Base-by-base conservation (phyloP, 441 rosid genomes). In the Gossypium gossypioides region DNA sequence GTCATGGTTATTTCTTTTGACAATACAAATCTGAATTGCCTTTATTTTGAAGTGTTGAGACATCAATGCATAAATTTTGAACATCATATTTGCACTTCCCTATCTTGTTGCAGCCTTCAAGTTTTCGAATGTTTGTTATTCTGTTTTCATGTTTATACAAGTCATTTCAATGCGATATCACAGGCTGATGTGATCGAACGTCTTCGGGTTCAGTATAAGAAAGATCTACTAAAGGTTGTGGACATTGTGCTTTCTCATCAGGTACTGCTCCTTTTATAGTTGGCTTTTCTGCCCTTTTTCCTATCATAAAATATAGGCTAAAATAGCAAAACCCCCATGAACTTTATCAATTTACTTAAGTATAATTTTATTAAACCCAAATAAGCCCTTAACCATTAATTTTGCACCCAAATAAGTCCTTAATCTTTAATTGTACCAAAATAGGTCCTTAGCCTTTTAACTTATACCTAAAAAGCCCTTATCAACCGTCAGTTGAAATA, bases 151-250 rank as follows among this genome's bases (percentile, higher is more conserved):
- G 46, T 51, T 61, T 72, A 18, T 52, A 52, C 3, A 2, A 68
- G 61, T 68, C 32, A 18, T 29, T 68, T 51, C 19, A 6, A 29
- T 68, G 61, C 13, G 34, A 76, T 74, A 48, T 66, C 24, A 48
- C 78, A 96, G 99, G 98, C 98, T 80, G 99, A 96, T 84, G 99
- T 93, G 76, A 93, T 96, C 48, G 98, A 96, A 76, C 97, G 90
- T 68, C 90, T 96, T 81, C 89, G 99, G 61, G 97, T 93, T 84
- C 97, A 93, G 76, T 85, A 91, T 77, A 91, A 90, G 86, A 96
- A 93, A 84, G 97, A 96, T 79, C 85, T 96, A 12, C 75, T 90
- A 86, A 96, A 85, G 85, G 86, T 96, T 77, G 92, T 96, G 79
- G 99, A 93, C 81, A 91, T 93, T 81, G 99, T 96, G 54, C 96